phyloP scores from a whole-genome alignment of 1,139 yeast genomes.

The Diutina mesorugosa region DNA sequence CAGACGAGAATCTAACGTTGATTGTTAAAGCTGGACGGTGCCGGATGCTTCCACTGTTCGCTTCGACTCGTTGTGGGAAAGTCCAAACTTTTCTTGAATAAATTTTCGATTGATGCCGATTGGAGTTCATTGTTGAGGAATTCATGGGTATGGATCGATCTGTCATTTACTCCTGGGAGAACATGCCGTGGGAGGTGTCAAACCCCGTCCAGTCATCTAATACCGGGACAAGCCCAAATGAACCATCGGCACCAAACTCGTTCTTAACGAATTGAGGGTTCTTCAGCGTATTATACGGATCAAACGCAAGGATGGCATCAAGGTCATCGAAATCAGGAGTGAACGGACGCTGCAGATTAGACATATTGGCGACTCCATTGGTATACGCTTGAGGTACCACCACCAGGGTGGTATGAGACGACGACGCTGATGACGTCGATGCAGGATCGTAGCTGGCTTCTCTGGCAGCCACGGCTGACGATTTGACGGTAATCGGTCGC shows the following conservation, averaged over 20 bases:
- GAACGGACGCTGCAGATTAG: neutral
- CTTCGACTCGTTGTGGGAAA: too few relatives aligned
- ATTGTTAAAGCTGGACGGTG: too few relatives aligned
- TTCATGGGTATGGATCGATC: too few relatives aligned
- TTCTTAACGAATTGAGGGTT: conserved; percentile 18
- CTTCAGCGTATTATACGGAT: conserved; percentile 16
- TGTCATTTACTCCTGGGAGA: neutral
- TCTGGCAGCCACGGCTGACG: neutral
- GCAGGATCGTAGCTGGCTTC: neutral
- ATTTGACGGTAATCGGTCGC: neutral
- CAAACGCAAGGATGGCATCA: conserved; percentile 19
- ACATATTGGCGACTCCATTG: neutral
- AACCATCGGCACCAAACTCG: conserved; percentile 60
- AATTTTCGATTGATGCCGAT: too few relatives aligned
- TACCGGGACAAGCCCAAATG: conserved; percentile 49
- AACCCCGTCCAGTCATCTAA: conserved; percentile 12
- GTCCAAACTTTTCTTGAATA: too few relatives aligned
- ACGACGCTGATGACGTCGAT: too few relatives aligned
- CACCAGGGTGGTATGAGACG: neutral
- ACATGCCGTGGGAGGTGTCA: neutral
- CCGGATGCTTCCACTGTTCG: too few relatives aligned
- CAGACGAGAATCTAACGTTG: too few relatives aligned
- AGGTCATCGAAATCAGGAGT: neutral
- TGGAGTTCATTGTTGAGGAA: too few relatives aligned
- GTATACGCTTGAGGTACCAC: neutral